Evolutionary conservation across 1,139 yeast genomes (phyloP).

Genomic region (Suhomyces choctaworum): DNA sequence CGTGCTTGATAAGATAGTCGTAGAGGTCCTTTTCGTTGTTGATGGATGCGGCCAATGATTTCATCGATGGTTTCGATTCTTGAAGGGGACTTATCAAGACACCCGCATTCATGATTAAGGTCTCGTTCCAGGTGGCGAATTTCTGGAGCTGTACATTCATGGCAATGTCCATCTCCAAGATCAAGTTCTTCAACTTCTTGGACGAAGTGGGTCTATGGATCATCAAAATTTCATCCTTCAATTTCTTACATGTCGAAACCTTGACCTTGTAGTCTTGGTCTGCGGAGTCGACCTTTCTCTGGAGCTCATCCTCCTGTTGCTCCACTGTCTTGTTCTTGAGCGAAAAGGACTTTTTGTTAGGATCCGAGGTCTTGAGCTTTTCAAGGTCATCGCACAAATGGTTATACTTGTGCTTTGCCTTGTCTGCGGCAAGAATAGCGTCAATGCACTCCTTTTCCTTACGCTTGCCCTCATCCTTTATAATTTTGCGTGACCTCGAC

Average conservation of each 20-base stretch:
- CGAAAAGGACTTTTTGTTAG: constrained; percentile 77
- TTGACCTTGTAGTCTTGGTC: constrained; percentile 82
- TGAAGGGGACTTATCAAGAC: constrained; percentile 73
- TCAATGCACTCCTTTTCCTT: constrained; percentile 84
- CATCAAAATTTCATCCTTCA: constrained; percentile 70
- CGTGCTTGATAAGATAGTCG: constrained; percentile 58
- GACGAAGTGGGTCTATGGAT: constrained; percentile 78
- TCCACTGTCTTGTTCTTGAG: constrained; percentile 75
- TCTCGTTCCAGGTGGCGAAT: constrained; percentile 85
- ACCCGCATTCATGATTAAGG: constrained; percentile 79
- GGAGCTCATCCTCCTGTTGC: constrained; percentile 91
- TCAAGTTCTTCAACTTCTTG: constrained; percentile 69
- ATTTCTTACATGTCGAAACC: constrained; percentile 69
- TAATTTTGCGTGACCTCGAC: constrained; percentile 65
- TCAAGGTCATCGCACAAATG: constrained; percentile 86
- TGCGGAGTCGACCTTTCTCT: constrained; percentile 75
- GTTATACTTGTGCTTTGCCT: constrained; percentile 80
- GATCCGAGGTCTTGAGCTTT: constrained; percentile 76
- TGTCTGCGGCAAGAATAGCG: constrained; percentile 79
- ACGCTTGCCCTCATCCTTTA: constrained; percentile 79
- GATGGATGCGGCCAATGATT: constrained; percentile 68
- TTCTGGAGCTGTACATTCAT: constrained; percentile 84
- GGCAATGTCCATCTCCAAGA: constrained; percentile 86
- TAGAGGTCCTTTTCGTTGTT: constrained; percentile 84
- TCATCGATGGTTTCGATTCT: constrained; percentile 56